phyloP scores from a whole-genome alignment of 176 grass and related monocot genomes.

The Carex kokanica region DNA sequence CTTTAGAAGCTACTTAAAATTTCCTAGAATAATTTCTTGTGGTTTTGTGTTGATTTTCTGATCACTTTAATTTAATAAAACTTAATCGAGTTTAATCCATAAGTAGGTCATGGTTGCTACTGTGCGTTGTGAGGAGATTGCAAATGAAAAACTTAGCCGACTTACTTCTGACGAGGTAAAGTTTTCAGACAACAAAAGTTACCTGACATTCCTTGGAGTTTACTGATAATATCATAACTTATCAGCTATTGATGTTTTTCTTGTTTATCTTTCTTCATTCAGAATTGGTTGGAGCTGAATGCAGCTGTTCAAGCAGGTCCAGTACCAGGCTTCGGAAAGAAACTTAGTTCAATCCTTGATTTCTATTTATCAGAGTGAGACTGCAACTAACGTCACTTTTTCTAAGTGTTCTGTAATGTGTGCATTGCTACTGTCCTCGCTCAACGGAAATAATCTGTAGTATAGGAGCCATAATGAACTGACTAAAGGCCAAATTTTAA shows the following conservation, averaged over 20 bases:
- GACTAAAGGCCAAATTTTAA: not conserved
- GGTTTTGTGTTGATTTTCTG: constrained; percentile 3
- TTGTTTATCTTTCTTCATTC: constrained; percentile 16
- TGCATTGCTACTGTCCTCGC: not conserved
- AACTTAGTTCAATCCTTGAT: constrained; percentile 58
- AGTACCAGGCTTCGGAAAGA: constrained; percentile 56
- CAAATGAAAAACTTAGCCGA: constrained; percentile 63
- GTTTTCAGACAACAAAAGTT: constrained; percentile 30
- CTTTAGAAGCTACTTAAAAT: not conserved
- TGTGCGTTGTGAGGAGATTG: constrained; percentile 89
- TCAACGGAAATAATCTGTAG: not conserved
- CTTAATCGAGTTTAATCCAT: constrained; percentile 27
- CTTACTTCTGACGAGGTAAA: constrained; percentile 71
- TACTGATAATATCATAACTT: not conserved
- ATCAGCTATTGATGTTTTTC: not conserved
- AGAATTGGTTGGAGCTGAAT: constrained; percentile 81
- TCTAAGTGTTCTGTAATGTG: not conserved
- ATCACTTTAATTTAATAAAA: not conserved
- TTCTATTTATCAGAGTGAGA: constrained; percentile 71
- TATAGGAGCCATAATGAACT: not conserved
- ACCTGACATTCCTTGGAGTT: not conserved
- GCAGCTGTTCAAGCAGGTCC: constrained; percentile 51
- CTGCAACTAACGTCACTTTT: constrained; percentile 19
- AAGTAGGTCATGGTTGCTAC: constrained; percentile 92
- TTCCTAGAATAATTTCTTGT: not conserved